Percentiles rank a stretch among this genome's conserved stretches.
Conservation (phyloP, 1,284 basidiomycete genomes). For the Apiotrichum mycotoxinovorans region DNA sequence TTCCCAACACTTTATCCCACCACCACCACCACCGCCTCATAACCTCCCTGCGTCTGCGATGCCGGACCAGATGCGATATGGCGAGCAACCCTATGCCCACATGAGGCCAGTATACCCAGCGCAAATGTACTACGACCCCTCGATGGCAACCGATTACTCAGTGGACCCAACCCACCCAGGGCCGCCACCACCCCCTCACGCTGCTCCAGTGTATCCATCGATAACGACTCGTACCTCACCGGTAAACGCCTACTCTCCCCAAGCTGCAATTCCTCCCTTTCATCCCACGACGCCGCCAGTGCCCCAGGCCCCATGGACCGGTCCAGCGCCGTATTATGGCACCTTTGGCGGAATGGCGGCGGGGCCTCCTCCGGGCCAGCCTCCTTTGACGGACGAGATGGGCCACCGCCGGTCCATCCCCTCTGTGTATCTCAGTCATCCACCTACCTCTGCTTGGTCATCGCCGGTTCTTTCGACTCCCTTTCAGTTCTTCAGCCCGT, state of each 20-base stretch:
- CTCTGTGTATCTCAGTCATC: conserved; percentile 13
- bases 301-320: conserved; percentile 12
- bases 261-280: conserved; percentile 6
- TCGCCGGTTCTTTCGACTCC: conserved; percentile 17
- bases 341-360: conserved; percentile 8
- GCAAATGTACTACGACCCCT: conserved; percentile 18
- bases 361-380: conserved; percentile 8
- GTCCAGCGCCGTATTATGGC: conserved; percentile 9
- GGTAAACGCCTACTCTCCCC: conserved; percentile 5
- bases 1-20: conserved; percentile 11
- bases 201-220: conserved; percentile 5
- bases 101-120: conserved; percentile 14
- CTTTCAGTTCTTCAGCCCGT: conserved; percentile 17
- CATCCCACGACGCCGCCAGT: conserved; percentile 16
- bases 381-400: conserved; percentile 6
- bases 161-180: conserved; percentile 8
- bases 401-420: conserved; percentile 8
- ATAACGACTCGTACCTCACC: conserved; percentile 9
- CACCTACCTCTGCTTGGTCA: conserved; percentile 12
- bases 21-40: conserved; percentile 7
- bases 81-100: conserved; percentile 5
- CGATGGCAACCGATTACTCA: conserved; percentile 9
- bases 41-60: background rate
- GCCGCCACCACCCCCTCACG: conserved; percentile 2
- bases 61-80: conserved; percentile 16